These are phyloP conservation scores for Neocallimastix lanati DNA, from an alignment of 192 early-diverging fungal genomes.

Conservation along the genomic window DNA sequence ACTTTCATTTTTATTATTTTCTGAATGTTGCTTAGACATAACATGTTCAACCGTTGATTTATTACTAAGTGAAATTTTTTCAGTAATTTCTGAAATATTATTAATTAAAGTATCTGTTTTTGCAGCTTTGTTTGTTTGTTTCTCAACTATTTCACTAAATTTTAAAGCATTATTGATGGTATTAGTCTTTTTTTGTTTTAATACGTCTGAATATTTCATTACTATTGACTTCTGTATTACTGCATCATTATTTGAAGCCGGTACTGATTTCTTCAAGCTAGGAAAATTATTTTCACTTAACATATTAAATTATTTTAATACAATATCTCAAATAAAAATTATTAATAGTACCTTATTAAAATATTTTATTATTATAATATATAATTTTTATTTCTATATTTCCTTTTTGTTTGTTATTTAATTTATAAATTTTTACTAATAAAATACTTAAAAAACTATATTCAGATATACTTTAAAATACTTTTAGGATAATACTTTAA, in stretches of 20 bases:
- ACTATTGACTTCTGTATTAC: background rate
- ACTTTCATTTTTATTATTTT: background rate
- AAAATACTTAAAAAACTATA: too few relatives aligned
- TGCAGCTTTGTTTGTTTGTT: background rate
- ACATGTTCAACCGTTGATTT: background rate
- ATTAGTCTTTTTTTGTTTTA: background rate
- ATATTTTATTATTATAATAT: too few relatives aligned
- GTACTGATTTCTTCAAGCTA: too few relatives aligned
- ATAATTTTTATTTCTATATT: too few relatives aligned
- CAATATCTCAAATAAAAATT: too few relatives aligned
- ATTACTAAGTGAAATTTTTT: background rate
- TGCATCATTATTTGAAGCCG: background rate
- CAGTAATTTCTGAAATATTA: background rate
- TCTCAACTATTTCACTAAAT: background rate
- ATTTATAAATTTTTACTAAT: too few relatives aligned
- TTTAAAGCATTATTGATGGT: background rate
- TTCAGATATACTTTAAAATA: too few relatives aligned
- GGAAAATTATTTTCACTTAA: too few relatives aligned
- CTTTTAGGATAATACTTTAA: too few relatives aligned
- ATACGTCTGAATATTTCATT: background rate
- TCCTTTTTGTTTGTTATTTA: too few relatives aligned
- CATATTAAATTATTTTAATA: too few relatives aligned
- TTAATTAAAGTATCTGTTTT: background rate
- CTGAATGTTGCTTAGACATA: background rate
- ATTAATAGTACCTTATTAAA: too few relatives aligned